These are phyloP conservation scores for Dactylellina haptotyla DNA, from an alignment of 2,329 filamentous ascomycete species.

Conservation along the genomic window DNA sequence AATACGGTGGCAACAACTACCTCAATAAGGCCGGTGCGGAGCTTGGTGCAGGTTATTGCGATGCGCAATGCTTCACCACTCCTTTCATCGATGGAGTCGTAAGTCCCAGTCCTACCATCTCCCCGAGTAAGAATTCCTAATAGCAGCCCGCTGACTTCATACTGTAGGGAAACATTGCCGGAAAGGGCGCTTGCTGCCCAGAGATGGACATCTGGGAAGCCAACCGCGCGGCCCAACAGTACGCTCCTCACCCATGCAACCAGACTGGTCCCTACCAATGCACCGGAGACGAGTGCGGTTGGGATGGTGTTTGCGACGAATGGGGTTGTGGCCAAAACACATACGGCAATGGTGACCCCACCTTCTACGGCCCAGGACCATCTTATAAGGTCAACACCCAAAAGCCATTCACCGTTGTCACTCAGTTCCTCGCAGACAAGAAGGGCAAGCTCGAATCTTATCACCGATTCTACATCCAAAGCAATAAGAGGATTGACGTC, in stretches of 20 bases:
- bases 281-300: conserved; percentile 62
- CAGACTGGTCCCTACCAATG: conserved; percentile 64
- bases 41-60: conserved; percentile 62
- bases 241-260: conserved; percentile 67
- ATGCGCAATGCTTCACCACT: conserved; percentile 61
- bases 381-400: conserved; percentile 63
- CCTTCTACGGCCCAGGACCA: conserved; percentile 59
- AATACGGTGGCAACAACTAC: conserved; percentile 59
- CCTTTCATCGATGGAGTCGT: conserved; percentile 62
- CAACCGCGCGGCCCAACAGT: conserved; percentile 64
- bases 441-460: conserved; percentile 64
- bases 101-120: conserved; percentile 54
- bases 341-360: conserved; percentile 60
- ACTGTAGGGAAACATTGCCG: conserved; percentile 60
- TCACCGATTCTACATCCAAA: conserved; percentile 66
- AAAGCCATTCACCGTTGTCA: conserved; percentile 65
- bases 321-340: conserved; percentile 64
- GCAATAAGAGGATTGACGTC: conserved; percentile 64
- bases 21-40: conserved; percentile 60
- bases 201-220: conserved; percentile 65
- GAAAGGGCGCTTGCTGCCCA: conserved; percentile 61
- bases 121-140: not conserved
- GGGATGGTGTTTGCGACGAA: conserved; percentile 63
- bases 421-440: conserved; percentile 64
- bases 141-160: conserved; percentile 1